Percentiles rank a stretch among this genome's conserved stretches.
Conservation (phyloP, 2,329 filamentous ascomycete species). For the Venturia carpophila region DNA sequence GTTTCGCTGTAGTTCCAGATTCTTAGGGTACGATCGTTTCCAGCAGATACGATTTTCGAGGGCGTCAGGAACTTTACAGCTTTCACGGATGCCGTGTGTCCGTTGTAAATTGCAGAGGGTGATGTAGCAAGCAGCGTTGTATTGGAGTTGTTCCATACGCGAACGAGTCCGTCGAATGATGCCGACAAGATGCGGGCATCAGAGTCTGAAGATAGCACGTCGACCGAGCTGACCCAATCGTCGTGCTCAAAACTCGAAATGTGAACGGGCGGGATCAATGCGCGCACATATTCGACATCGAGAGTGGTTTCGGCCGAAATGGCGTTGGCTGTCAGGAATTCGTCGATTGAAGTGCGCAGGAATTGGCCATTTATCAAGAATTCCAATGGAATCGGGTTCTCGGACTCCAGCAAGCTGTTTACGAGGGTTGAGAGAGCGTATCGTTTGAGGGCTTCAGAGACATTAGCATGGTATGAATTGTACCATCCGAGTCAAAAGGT, state of each 20-base stretch:
- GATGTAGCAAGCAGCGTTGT: slow-evolving; percentile 70
- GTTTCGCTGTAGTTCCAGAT: slow-evolving; percentile 82
- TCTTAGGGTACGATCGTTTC: slow-evolving; percentile 76
- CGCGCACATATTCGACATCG: slow-evolving; percentile 86
- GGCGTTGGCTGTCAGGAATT: slow-evolving; percentile 78
- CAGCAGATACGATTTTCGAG: slow-evolving; percentile 70
- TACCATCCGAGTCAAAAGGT: not conserved
- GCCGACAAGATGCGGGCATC: slow-evolving; percentile 75
- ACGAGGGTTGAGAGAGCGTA: slow-evolving; percentile 56
- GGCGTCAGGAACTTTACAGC: slow-evolving; percentile 75
- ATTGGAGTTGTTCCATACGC: slow-evolving; percentile 84
- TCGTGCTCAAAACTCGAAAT: slow-evolving; percentile 93
- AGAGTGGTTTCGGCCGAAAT: slow-evolving; percentile 83
- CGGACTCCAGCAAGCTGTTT: slow-evolving; percentile 51
- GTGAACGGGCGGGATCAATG: slow-evolving; percentile 79
- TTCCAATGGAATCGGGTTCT: slow-evolving; percentile 71
- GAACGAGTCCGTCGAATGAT: slow-evolving; percentile 81
- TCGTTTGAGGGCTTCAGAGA: slow-evolving; percentile 42
- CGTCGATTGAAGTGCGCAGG: slow-evolving; percentile 78
- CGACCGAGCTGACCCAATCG: slow-evolving; percentile 88
- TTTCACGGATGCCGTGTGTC: slow-evolving; percentile 71
- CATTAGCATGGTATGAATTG: not conserved
- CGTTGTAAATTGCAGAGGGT: slow-evolving; percentile 53
- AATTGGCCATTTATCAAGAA: slow-evolving; percentile 94
- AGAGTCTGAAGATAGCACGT: slow-evolving; percentile 65